Evolutionary conservation across 2,329 filamentous ascomycete species (phyloP), one percentile per base, ranked within the genome.

Genomic region (Elsinoe arachidis): DNA sequence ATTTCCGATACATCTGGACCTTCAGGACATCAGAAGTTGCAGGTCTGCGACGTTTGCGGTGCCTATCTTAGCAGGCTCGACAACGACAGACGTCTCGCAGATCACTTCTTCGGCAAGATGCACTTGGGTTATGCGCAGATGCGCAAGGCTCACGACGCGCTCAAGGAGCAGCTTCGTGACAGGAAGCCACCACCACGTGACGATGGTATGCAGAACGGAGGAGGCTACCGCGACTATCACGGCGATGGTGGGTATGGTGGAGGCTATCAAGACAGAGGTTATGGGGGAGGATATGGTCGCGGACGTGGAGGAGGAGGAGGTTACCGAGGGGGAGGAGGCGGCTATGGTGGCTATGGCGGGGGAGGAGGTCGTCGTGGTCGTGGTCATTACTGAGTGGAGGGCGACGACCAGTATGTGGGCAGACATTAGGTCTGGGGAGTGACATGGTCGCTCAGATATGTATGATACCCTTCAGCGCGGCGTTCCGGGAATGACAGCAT

Each of bases 41-140:
- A 99, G 71, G 93, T 99, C 47, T 99, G 93, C 78, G 93, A 99
- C 73, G 93, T 97, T 1, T 99, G 93, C 72, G 93, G 93, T 61
- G 93, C 93, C 5, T 99, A 97, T 70, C 80, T 99, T 37, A 90
- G 85, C 61, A 78, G 93, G 19, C 80, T 99, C 33, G 93, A 99
- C 70, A 99, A 99, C 69, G 93, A 99, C 71, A 82, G 93, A 35
- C 81, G 93, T 30, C 72, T 99, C 68, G 93, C 93, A 17, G 93
- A 99, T 70, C 93, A 99, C 72, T 99, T 99, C 70, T 97, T 96
- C 72, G 93, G 93, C 19, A 99, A 99, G 78, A 99, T 99, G 93
- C 93, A 99, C 69, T 76, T 99, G 58, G 93, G 93, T 0, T 99
- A 97, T 70, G 93, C 93, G 14, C 89, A 96, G 74, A 99, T 99